A percentile compares a stretch with the other conserved stretches of the same genome.
These are phyloP conservation scores for Coemansia sp. DNA, from an alignment of 192 early-diverging fungal species.

Conservation along the genomic window DNA sequence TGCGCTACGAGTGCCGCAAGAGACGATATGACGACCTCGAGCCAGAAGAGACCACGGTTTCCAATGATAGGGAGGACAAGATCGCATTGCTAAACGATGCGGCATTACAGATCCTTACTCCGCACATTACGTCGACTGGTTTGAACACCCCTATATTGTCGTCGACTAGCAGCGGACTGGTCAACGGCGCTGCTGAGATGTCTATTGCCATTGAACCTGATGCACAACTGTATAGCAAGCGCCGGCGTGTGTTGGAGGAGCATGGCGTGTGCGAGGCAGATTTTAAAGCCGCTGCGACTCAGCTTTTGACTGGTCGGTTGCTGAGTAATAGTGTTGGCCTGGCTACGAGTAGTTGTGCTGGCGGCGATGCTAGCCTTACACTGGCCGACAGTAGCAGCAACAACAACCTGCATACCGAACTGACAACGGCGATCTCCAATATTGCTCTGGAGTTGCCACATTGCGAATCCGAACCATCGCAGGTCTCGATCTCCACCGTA, in stretches of 20 bases:
- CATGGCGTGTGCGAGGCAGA: neutral
- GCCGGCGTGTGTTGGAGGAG: neutral
- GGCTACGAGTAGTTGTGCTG: neutral
- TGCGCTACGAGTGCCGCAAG: conserved; percentile 3
- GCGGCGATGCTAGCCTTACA: neutral
- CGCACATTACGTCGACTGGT: neutral
- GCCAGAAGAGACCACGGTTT: neutral
- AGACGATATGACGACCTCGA: neutral
- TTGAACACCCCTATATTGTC: neutral
- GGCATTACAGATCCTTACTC: conserved; percentile 28
- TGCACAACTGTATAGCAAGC: neutral
- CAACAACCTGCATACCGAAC: neutral
- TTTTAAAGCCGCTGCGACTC: neutral
- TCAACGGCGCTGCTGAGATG: neutral
- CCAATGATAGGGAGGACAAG: conserved; percentile 8
- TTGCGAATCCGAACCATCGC: neutral
- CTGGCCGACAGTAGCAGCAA: neutral
- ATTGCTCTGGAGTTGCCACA: neutral
- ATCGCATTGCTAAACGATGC: conserved; percentile 19
- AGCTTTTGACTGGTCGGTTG: neutral
- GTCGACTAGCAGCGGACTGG: neutral
- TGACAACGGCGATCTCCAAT: neutral
- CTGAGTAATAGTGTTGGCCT: neutral
- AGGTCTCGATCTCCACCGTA: neutral
- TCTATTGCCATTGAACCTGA: neutral